These are phyloP conservation scores for Acanthamoeba lenticulata DNA, from an alignment of 208 protist genomes.

Conservation along the genomic window DNA sequence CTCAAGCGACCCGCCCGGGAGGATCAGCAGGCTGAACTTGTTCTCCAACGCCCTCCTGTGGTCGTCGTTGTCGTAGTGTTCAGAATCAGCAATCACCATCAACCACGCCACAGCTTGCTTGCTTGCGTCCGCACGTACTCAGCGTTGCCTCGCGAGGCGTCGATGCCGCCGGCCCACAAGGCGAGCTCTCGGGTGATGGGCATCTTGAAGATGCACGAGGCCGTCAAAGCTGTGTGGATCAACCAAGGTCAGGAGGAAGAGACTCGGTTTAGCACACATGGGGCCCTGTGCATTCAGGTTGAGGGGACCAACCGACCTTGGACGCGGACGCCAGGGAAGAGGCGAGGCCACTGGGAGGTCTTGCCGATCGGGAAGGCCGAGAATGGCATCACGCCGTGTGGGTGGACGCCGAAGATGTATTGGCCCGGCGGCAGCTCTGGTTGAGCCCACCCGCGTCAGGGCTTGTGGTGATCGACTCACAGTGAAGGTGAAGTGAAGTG, in stretches of 20 bases:
- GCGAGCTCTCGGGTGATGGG: neutral
- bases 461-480: neutral
- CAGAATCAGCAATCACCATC: no score
- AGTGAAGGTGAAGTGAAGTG: neutral
- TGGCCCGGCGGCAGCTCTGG: neutral
- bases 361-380: slow-evolving; percentile 40
- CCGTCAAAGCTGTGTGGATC: neutral
- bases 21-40: neutral
- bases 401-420: slow-evolving; percentile 20
- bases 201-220: neutral
- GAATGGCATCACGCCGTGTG: slow-evolving; percentile 40
- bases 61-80: no score
- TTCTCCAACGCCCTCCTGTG: neutral
- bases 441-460: neutral
- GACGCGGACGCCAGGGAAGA: slow-evolving; percentile 31
- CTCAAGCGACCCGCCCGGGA: neutral
- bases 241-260: neutral
- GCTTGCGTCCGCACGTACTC: neutral
- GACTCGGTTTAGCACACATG: no score
- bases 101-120: neutral
- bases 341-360: neutral
- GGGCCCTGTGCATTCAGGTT: neutral
- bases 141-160: neutral
- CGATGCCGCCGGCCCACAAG: neutral
- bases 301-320: neutral